Base-by-base conservation (phyloP, 768 basidiomycete species). In the Austroboletus festivus region DNA sequence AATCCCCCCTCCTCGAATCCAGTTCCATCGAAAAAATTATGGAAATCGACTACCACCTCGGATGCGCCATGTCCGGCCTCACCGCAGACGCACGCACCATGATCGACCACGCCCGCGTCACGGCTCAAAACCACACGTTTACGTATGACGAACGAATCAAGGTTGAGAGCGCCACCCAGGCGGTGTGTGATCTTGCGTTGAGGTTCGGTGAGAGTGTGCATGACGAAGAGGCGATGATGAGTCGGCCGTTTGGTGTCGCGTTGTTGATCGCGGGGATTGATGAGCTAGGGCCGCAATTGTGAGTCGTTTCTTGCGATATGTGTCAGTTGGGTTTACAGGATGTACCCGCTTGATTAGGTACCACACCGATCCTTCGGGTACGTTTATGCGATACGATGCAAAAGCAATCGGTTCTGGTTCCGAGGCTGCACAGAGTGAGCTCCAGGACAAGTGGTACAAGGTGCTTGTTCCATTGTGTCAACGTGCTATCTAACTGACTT, bases 181-280 rank as follows among this genome's bases (percentile, higher is more conserved):
- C 95, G 1, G 93, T 98, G 38, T 96, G 95, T 68, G 96, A 98
- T 76, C 75, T 99, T 47, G 96, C 96, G 4, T 73, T 99, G 65
- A 75, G 95, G 59, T 99, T 99, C 55, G 96, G 96, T 54, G 96
- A 98, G 82, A 95, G 93, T 72, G 93, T 97, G 55, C 93, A 97
- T 61, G 93, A 97, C 64, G 95, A 96, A 70, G 95, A 96, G 65
- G 95, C 94, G 4, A 86, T 95, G 86, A 98, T 98, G 95, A 96
- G 93, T 71, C 78, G 96, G 59, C 96, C 96, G 44, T 99, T 99
- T 72, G 96, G 96, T 59, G 96, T 99, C 26, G 96, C 96, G 6
- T 73, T 99, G 55, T 72, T 98, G 59, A 94, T 99, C 71, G 96
- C 93, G n/a, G 96, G 96, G 19, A 80, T 93, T 53, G 95, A 99